phyloP scores from a whole-genome alignment of 441 rosid genomes.

The Manihot esculenta region DNA sequence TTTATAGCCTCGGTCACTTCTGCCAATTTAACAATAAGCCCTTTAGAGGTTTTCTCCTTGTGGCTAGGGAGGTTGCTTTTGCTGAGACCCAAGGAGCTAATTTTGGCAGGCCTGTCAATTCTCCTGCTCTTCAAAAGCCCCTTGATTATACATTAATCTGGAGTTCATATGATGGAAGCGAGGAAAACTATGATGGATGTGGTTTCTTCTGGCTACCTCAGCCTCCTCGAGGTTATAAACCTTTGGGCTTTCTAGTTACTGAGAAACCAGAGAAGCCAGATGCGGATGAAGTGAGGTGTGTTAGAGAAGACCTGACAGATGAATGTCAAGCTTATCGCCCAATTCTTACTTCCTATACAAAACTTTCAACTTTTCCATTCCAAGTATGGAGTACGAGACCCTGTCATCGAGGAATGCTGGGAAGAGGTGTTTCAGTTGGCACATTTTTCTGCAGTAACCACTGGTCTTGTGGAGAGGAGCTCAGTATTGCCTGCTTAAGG shows the following conservation, averaged over 20 bases:
- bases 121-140: constrained; percentile 63
- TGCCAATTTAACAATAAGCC: constrained; percentile 61
- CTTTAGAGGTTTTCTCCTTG: constrained; percentile 64
- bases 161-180: constrained; percentile 53
- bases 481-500: constrained; percentile 52
- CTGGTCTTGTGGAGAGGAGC: constrained; percentile 37
- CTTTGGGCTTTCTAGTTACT: constrained; percentile 71
- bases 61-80: constrained; percentile 44
- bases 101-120: constrained; percentile 6
- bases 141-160: constrained; percentile 58
- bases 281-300: constrained; percentile 69
- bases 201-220: constrained; percentile 84
- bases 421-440: constrained; percentile 68
- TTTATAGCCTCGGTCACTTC: constrained; percentile 58
- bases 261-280: constrained; percentile 48
- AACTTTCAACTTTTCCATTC: constrained; percentile 42
- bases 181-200: constrained; percentile 33
- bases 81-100: constrained; percentile 17
- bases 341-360: constrained; percentile 34
- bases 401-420: constrained; percentile 51
- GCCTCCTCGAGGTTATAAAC: constrained; percentile 67
- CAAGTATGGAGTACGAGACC: constrained; percentile 71
- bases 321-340: constrained; percentile 47
- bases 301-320: constrained; percentile 70
- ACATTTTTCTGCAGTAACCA: constrained; percentile 59